Base-by-base conservation (phyloP, 2,329 filamentous ascomycete genomes). In the Phialemonium atrogriseum region DNA sequence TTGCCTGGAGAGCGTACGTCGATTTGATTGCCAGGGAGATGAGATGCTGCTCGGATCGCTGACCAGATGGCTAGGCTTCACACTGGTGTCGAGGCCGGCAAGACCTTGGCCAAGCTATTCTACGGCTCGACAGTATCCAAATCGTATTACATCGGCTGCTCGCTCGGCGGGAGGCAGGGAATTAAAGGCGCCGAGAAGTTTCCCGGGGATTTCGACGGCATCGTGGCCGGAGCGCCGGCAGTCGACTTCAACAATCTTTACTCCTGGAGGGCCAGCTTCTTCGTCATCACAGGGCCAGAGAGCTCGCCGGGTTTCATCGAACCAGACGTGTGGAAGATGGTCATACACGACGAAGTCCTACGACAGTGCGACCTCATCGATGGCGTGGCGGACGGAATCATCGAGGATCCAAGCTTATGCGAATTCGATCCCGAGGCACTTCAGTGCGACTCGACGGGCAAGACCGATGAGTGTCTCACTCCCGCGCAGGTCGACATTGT, bases 81-180 rank as follows among this genome's bases (percentile, higher is more conserved):
- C n/a, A n/a, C n/a, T n/a, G n/a, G n/a, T n/a, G n/a, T n/a, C n/a
- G 60, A 62, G 3, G 39, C 62, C 6, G 60, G 59, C 3, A 71
- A 70, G 43, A 26, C 54, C 15, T 40, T 71, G n/a, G 55, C 56
- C 5, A 39, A 58, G 14, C 46, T 50, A 7, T 71, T 62, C 47
- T 72, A 72, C 40, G 43, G 51, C 10, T 17, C 15, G 4, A 25
- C 22, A 2, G 51, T 55, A 7, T 43, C 49, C 1, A 64, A 63
- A 42, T 62, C 54, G 13, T 72, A 71, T 45, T 70, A 62, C 39
- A 49, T 56, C 9, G 69, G 69, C 16, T 73, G 68, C 44, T 70
- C 64, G 4, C 71, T 67, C 0, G 70, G 70, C 21, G 69, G 70
- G 3, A 52, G 68, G 2, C 67, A 73, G 50, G 69, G 67, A 4